A percentile compares a stretch with the other conserved stretches of the same genome.
Conservation (phyloP, 2,329 filamentous ascomycete genomes). For the Neodidymelliopsis sp. region DNA sequence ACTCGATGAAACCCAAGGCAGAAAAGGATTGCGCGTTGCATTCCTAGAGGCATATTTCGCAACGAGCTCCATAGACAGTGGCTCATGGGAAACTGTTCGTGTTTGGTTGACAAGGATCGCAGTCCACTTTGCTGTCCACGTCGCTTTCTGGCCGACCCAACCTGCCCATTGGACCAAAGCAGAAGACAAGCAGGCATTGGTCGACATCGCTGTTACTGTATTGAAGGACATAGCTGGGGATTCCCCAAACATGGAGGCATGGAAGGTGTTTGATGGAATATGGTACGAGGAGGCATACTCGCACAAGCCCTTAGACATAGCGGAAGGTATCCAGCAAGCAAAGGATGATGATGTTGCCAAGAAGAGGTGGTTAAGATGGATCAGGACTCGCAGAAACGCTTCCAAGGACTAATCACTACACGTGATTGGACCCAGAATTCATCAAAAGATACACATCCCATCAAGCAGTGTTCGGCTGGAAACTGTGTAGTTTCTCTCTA, state of each 20-base stretch:
- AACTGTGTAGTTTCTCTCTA: too few species aligned
- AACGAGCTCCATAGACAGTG: not conserved
- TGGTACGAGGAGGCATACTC: too few species aligned
- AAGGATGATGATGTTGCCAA: too few species aligned
- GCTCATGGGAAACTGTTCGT: constrained; percentile 21
- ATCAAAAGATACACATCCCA: too few species aligned
- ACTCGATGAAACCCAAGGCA: constrained; percentile 45
- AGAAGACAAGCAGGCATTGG: constrained; percentile 35
- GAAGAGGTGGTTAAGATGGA: too few species aligned
- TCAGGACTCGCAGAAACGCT: too few species aligned
- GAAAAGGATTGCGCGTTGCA: constrained; percentile 31
- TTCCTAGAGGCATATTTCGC: constrained; percentile 40
- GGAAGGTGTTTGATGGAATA: constrained; percentile 15
- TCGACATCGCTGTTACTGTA: constrained; percentile 31
- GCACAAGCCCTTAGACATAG: too few species aligned
- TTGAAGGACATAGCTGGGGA: constrained; percentile 23
- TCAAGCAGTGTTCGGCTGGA: too few species aligned
- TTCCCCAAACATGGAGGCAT: constrained; percentile 23
- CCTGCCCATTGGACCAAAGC: constrained; percentile 37
- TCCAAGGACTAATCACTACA: too few species aligned
- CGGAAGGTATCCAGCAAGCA: too few species aligned
- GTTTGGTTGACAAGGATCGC: constrained; percentile 33
- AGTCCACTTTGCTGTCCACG: constrained; percentile 48
- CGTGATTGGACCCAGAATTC: too few species aligned
- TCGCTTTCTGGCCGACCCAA: constrained; percentile 45